phyloP scores from a whole-genome alignment of 2,329 filamentous ascomycete species.

The Arthroderma uncinatum region DNA sequence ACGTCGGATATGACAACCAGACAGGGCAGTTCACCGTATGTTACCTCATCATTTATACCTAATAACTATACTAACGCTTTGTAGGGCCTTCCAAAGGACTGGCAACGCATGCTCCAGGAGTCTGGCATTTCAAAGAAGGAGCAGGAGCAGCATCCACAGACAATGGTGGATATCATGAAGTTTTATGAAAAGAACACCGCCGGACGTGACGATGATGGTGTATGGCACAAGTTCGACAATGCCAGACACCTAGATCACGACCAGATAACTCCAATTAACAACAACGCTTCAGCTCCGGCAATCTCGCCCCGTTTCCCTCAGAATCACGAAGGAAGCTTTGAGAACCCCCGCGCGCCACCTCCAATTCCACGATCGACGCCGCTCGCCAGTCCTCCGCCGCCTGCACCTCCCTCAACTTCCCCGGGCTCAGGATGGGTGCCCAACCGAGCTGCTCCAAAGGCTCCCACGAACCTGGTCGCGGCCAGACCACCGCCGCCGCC shows the following conservation, averaged over 20 bases:
- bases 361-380: slow-evolving; percentile 56
- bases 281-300: slow-evolving; percentile 60
- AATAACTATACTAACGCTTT: neutral
- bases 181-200: slow-evolving; percentile 96
- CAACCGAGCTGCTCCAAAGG: slow-evolving; percentile 72
- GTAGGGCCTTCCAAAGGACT: slow-evolving; percentile 90
- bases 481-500: slow-evolving; percentile 35
- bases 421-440: slow-evolving; percentile 54
- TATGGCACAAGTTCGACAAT: slow-evolving; percentile 94
- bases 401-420: slow-evolving; percentile 29
- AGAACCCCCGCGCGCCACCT: slow-evolving; percentile 87
- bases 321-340: slow-evolving; percentile 87
- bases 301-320: slow-evolving; percentile 72
- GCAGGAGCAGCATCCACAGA: slow-evolving; percentile 88
- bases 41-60: neutral
- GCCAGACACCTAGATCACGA: slow-evolving; percentile 50
- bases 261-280: slow-evolving; percentile 44
- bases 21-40: slow-evolving; percentile 92
- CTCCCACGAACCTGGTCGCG: slow-evolving; percentile 48
- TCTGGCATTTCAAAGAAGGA: slow-evolving; percentile 95
- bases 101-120: slow-evolving; percentile 90
- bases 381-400: slow-evolving; percentile 32
- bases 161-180: slow-evolving; percentile 86
- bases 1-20: slow-evolving; percentile 92
- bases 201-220: slow-evolving; percentile 66